These are phyloP conservation scores for Triticum aestivum DNA, from an alignment of 176 grass and related monocot genomes.

Conservation along the genomic window IWGSC_CS_RefSeq_v2.1 NC_057796.1:12639921-12640420, in stretches of 20 bases:
- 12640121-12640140: constrained; percentile 27
- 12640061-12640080: constrained; percentile 34
- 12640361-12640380: background rate
- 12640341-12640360: no score
- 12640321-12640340: constrained; percentile 35
- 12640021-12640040: constrained; percentile 51
- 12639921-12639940: constrained; percentile 36
- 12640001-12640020: constrained; percentile 40
- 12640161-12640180: background rate
- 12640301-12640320: constrained; percentile 34
- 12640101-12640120: constrained; percentile 38
- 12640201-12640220: constrained; percentile 8
- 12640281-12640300: constrained; percentile 26
- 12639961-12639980: constrained; percentile 47
- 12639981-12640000: constrained; percentile 47
- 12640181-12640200: constrained; percentile 36
- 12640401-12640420: background rate
- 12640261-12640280: constrained; percentile 42
- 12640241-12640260: constrained; percentile 26
- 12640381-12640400: constrained; percentile 10
- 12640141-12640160: background rate
- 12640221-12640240: no score
- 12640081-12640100: constrained; percentile 46
- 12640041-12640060: constrained; percentile 23
- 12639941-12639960: constrained; percentile 47